Conservation (phyloP, 1,284 basidiomycete genomes). For the Apiotrichum gracile region DNA sequence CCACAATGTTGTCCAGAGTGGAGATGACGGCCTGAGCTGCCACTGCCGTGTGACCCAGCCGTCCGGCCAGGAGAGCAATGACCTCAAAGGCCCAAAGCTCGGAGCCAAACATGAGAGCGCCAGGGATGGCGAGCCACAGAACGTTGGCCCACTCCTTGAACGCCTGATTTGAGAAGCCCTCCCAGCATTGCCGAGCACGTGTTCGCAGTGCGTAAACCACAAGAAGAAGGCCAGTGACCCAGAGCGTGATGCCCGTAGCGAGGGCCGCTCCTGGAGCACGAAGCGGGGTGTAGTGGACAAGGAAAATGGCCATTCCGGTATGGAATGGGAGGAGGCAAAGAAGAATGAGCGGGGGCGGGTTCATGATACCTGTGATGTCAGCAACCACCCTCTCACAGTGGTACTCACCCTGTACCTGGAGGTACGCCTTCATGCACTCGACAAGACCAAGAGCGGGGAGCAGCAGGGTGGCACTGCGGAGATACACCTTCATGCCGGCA, state of each 20-base stretch:
- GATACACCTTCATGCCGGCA: constrained; percentile 18
- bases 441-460: constrained; percentile 22
- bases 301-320: constrained; percentile 14
- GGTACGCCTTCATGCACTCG: constrained; percentile 26
- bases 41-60: constrained; percentile 23
- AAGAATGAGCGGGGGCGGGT: constrained; percentile 23
- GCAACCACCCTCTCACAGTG: not conserved
- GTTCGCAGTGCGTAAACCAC: constrained; percentile 17
- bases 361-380: constrained; percentile 19
- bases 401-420: constrained; percentile 25
- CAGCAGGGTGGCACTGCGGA: constrained; percentile 10
- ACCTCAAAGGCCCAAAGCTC: constrained; percentile 32
- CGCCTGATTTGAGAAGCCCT: constrained; percentile 14
- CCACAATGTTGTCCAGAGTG: constrained; percentile 17
- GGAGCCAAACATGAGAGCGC: constrained; percentile 25
- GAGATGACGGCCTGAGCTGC: constrained; percentile 29
- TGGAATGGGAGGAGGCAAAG: constrained; percentile 26
- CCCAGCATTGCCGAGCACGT: constrained; percentile 28
- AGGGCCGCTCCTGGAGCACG: constrained; percentile 23
- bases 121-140: constrained; percentile 22
- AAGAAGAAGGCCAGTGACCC: constrained; percentile 16
- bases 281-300: constrained; percentile 25
- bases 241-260: constrained; percentile 16
- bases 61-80: constrained; percentile 27
- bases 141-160: constrained; percentile 21